Conservation (phyloP, 495 filamentous ascomycete genomes). For the Podospora pseudocomata region DNA sequence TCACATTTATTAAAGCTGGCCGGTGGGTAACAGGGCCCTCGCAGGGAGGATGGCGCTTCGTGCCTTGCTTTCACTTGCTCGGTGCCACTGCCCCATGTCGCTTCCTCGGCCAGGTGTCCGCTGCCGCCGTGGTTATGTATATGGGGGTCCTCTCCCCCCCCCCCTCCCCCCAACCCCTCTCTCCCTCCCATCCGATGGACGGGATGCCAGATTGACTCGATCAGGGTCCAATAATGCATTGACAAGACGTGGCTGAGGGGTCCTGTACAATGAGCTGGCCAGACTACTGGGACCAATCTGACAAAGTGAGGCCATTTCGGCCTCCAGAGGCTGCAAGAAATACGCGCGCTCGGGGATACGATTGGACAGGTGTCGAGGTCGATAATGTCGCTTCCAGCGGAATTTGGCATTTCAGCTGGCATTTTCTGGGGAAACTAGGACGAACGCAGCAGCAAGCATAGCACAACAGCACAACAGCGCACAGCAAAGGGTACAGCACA, state of each 20-base stretch:
- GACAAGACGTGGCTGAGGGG: background rate
- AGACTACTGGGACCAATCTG: background rate
- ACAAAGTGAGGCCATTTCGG: no score
- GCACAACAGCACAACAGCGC: background rate
- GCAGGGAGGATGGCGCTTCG: background rate
- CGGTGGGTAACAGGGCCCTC: background rate
- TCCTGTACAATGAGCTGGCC: background rate
- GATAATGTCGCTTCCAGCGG: slow-evolving; percentile 1
- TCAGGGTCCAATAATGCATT: background rate
- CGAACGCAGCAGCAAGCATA: background rate
- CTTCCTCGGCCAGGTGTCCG: background rate
- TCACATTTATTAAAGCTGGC: background rate
- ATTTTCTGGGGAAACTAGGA: background rate
- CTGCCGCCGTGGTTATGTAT: background rate
- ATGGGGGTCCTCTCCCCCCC: background rate
- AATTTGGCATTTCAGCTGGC: slow-evolving; percentile 5
- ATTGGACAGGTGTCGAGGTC: slow-evolving; percentile 1
- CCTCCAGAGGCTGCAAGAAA: background rate
- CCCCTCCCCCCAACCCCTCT: no score
- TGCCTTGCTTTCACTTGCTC: background rate
- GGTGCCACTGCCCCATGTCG: background rate
- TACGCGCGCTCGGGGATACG: background rate
- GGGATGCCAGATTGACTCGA: no score
- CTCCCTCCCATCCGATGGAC: no score
- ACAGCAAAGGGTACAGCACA: no score